phyloP scores from a whole-genome alignment of 176 grass and related monocot species.

The Paspalum vaginatum region DNA sequence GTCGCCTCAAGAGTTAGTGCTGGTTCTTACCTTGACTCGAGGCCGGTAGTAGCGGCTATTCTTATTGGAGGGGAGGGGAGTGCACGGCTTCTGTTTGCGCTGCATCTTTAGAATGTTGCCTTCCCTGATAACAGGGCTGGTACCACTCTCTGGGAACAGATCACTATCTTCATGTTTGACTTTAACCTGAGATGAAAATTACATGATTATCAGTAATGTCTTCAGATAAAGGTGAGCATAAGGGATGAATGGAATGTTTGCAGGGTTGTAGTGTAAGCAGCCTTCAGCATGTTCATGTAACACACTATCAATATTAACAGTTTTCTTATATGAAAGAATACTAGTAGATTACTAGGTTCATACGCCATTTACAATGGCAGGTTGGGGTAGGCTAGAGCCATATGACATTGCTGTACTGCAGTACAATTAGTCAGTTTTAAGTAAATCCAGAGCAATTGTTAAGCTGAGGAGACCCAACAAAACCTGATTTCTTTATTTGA shows the following conservation, averaged over 20 bases:
- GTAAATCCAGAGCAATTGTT: neutral
- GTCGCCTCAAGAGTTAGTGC: neutral
- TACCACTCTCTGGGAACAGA: conserved; percentile 50
- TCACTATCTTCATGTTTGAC: conserved; percentile 65
- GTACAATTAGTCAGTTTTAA: conserved; percentile 13
- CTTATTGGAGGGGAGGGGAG: conserved; percentile 70
- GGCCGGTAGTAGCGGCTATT: conserved; percentile 69
- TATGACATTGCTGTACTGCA: neutral
- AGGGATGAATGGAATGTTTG: neutral
- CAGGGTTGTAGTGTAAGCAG: neutral
- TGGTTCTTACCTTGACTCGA: conserved; percentile 88
- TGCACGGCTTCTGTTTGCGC: conserved; percentile 82
- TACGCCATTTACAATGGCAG: neutral
- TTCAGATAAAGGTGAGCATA: neutral
- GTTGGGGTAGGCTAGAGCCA: neutral
- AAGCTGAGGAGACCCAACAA: conserved; percentile 28
- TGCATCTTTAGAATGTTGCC: conserved; percentile 58
- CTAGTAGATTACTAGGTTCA: neutral
- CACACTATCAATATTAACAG: neutral
- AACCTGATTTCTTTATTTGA: neutral
- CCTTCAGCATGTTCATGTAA: neutral
- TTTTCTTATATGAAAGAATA: neutral
- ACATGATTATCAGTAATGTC: neutral
- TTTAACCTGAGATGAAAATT: conserved; percentile 48
- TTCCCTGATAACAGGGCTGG: conserved; percentile 55